Evolutionary conservation across 495 filamentous ascomycete genomes (phyloP), one percentile per base, ranked within the genome.

Genomic region (Cetradonia linearis): DNA sequence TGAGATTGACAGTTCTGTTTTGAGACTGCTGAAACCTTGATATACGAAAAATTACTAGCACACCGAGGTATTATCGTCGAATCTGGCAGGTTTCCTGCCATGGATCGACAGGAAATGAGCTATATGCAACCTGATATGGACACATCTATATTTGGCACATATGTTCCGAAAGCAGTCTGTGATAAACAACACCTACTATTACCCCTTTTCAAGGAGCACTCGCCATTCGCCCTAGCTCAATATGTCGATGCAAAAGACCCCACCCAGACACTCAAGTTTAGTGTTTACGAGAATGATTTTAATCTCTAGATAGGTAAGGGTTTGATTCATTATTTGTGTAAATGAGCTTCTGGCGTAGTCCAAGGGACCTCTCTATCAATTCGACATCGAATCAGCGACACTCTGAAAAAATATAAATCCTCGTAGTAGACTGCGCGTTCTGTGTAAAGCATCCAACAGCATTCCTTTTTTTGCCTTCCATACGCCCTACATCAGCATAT

Each of bases 391-490:
- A 20, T 4, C 11, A 31, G 50, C 9, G 50, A 54, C n/a, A n/a
- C 25, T 30, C 5, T 36, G 18, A 36, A 23, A 16, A 36, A 31
- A 53, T 11, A 25, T 25, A 18, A 54, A 10, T 4, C 18, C 13
- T 34, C 18, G 7, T 33, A 16, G 31, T 5, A 40, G 33, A 23
- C 16, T 31, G 27, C 3, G 23, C 46, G 13, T 28, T 37, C 27
- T 42, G 10, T 25, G 47, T 38, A 36, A 42, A 60, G 47, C 47
- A 60, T 44, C 37, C 58, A 53, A 60, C 38, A 1, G 47, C 48
- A 50, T 30, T 28, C 25, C 48, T 7, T 8, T 28, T 53, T 25
- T 36, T 9, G 30, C 33, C n/a, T 18, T 34, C 31, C 18, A 34
- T 31, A 54, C 28, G 30, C 50, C 49, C 8, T 34, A 13, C 23